Evolutionary conservation across 192 early-diverging fungal genomes (phyloP).

Genomic region (Coemansia reversa): DNA sequence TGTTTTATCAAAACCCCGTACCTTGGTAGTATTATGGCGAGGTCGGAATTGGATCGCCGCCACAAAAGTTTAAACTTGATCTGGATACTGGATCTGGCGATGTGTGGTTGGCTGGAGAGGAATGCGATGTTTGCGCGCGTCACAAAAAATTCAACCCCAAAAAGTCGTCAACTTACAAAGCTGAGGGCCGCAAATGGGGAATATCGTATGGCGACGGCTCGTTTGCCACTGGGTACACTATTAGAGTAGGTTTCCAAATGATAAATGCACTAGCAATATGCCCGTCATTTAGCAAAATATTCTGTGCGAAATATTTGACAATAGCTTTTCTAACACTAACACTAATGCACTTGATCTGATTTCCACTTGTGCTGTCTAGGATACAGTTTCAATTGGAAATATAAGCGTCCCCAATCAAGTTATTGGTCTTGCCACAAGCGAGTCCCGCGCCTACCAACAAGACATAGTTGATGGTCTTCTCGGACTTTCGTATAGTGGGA

Average conservation of each 20-base stretch:
- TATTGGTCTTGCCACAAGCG: slow-evolving; percentile 61
- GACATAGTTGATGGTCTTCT: slow-evolving; percentile 66
- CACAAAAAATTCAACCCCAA: slow-evolving; percentile 56
- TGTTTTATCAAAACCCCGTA: neutral
- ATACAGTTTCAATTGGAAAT: slow-evolving; percentile 60
- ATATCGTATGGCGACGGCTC: slow-evolving; percentile 68
- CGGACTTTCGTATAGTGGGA: slow-evolving; percentile 62
- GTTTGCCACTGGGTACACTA: slow-evolving; percentile 50
- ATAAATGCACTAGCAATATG: neutral
- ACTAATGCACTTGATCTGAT: neutral
- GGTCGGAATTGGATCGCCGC: slow-evolving; percentile 66
- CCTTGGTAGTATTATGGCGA: slow-evolving; percentile 62
- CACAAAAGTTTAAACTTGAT: slow-evolving; percentile 67
- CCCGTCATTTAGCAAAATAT: neutral
- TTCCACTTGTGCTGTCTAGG: slow-evolving; percentile 14
- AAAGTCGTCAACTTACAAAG: slow-evolving; percentile 57
- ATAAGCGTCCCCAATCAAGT: slow-evolving; percentile 58
- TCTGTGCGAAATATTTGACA: neutral
- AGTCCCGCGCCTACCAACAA: slow-evolving; percentile 59
- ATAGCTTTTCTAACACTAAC: neutral
- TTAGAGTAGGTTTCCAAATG: slow-evolving; percentile 22
- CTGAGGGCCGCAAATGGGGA: slow-evolving; percentile 60
- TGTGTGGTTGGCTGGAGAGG: slow-evolving; percentile 61
- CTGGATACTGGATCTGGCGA: slow-evolving; percentile 75
- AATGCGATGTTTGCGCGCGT: slow-evolving; percentile 43